Conservation (phyloP, 2,329 filamentous ascomycete genomes). For the Fusarium sp. region DNA sequence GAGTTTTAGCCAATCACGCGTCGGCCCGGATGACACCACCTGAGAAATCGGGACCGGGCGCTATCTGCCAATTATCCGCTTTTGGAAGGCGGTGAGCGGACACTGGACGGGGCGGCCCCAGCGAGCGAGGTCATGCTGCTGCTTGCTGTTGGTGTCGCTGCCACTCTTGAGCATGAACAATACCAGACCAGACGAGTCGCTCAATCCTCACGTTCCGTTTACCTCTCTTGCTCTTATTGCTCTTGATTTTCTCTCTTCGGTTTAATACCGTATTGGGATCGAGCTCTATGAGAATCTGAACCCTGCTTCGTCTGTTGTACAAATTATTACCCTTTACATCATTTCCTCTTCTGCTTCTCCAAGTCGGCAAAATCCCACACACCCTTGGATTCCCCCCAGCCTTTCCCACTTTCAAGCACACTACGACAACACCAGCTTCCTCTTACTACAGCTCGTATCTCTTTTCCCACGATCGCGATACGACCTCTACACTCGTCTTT, state of each 20-base stretch:
- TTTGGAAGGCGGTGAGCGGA: conserved; percentile 42
- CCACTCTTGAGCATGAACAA: conserved; percentile 21
- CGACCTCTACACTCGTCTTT: not conserved
- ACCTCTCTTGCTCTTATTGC: not conserved
- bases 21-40: conserved; percentile 9
- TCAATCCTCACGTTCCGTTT: not conserved
- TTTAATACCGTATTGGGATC: not conserved
- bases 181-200: not conserved
- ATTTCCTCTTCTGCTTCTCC: conserved; percentile 21
- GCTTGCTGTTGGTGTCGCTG: conserved; percentile 5
- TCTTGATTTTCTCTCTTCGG: not conserved
- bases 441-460: not conserved
- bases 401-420: conserved; percentile 20
- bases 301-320: not conserved
- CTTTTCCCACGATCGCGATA: not conserved
- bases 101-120: conserved; percentile 17
- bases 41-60: conserved; percentile 21
- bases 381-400: conserved; percentile 23
- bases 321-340: conserved; percentile 9
- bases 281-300: not conserved
- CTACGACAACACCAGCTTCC: conserved; percentile 12
- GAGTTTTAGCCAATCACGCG: conserved; percentile 28
- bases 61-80: conserved; percentile 31
- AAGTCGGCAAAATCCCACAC: conserved; percentile 18
- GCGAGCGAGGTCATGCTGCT: conserved; percentile 40